Base-by-base conservation (phyloP, 345 rosid genomes). In the Raphanus sativus region DNA sequence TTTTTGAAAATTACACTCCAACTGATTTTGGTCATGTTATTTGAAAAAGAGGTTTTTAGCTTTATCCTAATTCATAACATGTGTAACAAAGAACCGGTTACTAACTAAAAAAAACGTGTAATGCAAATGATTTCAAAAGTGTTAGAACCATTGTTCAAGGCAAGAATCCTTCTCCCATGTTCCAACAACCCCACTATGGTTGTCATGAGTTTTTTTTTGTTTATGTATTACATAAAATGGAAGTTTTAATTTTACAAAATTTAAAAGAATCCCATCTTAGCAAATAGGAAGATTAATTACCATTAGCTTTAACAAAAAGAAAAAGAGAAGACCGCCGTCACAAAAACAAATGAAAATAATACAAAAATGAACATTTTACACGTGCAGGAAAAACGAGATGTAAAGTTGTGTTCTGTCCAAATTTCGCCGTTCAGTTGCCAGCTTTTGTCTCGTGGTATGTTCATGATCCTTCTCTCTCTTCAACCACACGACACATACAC, bases 341-440 rank as follows among this genome's bases (percentile, higher is more conserved):
- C 12, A 6, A 62, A 1, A 11, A 45, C 26, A 59, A 71, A 59
- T 54, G 13, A 26, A 16, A 62, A 33, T 10, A 59, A 58, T 25
- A 26, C 4, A 56, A 56, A 1, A 42, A 4, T 62, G 1, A 56
- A 3, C 78, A 58, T 75, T 66, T 38, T 36, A 75, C 59, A 75
- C 78, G 72, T 75, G 72, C 21, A 28, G 32, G 10, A 15, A 28
- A 7, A 66, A 8, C 26, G 61, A 34, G 38, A 34, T 54, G 64
- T 50, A 1, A 63, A 63, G 34, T 11, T 64, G 38, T 64, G 50
- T 17, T 74, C 77, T 74, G 70, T 73, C 76, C 69, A 63, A 63
- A 58, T 17, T 59, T 33, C 9, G 24, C 62, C 36, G 64, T 65
- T 48, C 17, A 2, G 17, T 48, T 48, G 55, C 55, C 8, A 48